phyloP scores from a whole-genome alignment of 2,329 filamentous ascomycete genomes.

The Graphiopsis chlorocephala region DNA sequence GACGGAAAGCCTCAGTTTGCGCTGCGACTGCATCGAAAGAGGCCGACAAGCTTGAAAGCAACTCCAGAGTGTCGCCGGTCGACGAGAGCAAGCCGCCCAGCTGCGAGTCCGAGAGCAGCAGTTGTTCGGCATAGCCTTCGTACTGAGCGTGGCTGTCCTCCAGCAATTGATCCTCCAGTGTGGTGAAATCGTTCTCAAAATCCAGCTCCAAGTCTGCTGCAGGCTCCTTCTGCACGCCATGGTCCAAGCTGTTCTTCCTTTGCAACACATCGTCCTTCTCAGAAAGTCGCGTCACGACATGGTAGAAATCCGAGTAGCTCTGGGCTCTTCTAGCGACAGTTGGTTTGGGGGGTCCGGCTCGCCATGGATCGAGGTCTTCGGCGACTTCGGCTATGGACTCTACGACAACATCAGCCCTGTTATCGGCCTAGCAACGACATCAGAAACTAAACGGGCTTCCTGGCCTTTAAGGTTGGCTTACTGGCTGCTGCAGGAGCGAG shows the following conservation, averaged over 20 bases:
- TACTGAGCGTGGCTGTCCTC: constrained; percentile 84
- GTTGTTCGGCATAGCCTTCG: constrained; percentile 78
- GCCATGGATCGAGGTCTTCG: constrained; percentile 54
- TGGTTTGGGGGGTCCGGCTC: constrained; percentile 62
- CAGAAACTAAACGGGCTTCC: constrained; percentile 33
- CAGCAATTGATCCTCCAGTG: constrained; percentile 65
- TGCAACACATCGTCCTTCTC: constrained; percentile 49
- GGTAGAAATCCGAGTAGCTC: constrained; percentile 77
- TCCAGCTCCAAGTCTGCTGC: constrained; percentile 46
- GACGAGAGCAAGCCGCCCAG: constrained; percentile 75
- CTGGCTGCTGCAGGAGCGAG: constrained; percentile 61
- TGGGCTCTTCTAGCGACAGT: constrained; percentile 64
- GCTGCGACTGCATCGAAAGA: constrained; percentile 85
- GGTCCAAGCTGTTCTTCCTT: constrained; percentile 34
- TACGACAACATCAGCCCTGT: constrained; percentile 53
- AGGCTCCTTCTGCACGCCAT: constrained; percentile 31
- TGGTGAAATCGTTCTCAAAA: constrained; percentile 58
- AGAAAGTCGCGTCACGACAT: constrained; percentile 58
- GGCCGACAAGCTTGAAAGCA: constrained; percentile 75
- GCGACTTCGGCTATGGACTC: constrained; percentile 58
- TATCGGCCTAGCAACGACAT: constrained; percentile 51
- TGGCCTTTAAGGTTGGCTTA: constrained; percentile 36
- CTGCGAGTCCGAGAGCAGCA: constrained; percentile 76
- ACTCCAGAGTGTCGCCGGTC: constrained; percentile 70
- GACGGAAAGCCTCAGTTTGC: constrained; percentile 90